Evolutionary conservation across 345 rosid genomes (phyloP).

Genomic region (Murraya koenigii): DNA sequence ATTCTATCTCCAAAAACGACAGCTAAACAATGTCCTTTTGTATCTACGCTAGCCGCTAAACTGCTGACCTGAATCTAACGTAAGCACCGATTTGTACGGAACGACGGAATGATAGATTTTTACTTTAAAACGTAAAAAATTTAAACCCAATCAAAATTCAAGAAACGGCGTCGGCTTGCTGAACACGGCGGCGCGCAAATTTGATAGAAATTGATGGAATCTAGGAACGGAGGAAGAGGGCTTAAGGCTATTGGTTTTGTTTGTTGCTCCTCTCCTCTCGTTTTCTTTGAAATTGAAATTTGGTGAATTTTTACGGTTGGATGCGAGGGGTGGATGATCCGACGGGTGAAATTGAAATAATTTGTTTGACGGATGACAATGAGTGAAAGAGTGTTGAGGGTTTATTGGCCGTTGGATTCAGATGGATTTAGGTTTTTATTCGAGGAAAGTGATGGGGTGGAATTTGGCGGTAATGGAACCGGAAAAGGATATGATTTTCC

Average conservation of each 20-base stretch:
- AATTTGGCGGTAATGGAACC: slow-evolving; percentile 52
- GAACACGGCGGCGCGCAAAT: not conserved
- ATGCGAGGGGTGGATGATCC: slow-evolving; percentile 14
- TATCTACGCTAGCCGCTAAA: not conserved
- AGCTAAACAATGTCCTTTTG: not conserved
- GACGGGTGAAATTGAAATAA: slow-evolving; percentile 33
- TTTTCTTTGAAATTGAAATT: slow-evolving; percentile 34
- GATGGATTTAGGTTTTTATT: slow-evolving; percentile 22
- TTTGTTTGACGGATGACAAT: slow-evolving; percentile 32
- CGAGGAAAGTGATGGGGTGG: slow-evolving; percentile 14
- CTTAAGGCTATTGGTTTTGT: not conserved
- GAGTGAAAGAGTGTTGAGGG: not conserved
- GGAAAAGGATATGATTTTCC: slow-evolving; percentile 1
- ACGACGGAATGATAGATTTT: not conserved
- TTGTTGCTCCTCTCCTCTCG: slow-evolving; percentile 27
- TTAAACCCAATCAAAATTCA: not conserved
- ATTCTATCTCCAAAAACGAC: not conserved
- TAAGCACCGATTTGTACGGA: not conserved
- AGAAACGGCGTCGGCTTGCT: not conserved
- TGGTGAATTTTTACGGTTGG: slow-evolving; percentile 17
- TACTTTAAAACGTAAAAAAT: not conserved
- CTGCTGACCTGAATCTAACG: not conserved
- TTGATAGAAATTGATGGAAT: not conserved
- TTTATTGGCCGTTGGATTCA: slow-evolving; percentile 25
- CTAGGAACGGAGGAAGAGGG: not conserved